These are phyloP conservation scores for Solanum infundibuliforme DNA, from an alignment of 257 asterid species.

Conservation along the genomic window DNA sequence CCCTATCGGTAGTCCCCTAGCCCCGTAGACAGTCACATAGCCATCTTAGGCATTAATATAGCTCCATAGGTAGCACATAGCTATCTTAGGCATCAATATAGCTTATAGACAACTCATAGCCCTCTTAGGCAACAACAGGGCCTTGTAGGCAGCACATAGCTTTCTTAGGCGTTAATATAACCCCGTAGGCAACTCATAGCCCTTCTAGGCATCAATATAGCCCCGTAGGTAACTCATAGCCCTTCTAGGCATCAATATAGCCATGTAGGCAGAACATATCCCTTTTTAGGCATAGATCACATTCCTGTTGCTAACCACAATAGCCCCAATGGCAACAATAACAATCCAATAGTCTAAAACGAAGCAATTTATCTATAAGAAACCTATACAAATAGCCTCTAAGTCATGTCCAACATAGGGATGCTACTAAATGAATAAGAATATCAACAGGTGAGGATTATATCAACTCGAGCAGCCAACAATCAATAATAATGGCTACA, in stretches of 20 bases:
- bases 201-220: not conserved
- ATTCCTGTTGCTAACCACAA: not conserved
- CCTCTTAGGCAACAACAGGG: no score
- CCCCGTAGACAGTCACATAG: not conserved
- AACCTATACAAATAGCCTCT: not conserved
- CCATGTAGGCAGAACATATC: not conserved
- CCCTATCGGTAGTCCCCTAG: not conserved
- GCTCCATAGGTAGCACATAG: accelerated
- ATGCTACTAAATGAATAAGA: not conserved
- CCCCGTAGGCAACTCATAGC: not conserved
- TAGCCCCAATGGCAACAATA: not conserved
- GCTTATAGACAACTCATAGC: no score
- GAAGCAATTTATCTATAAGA: no score
- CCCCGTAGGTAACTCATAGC: not conserved
- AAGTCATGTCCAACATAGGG: not conserved
- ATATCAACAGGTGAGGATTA: not conserved
- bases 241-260: not conserved
- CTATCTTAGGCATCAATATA: not conserved
- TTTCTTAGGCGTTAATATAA: not conserved
- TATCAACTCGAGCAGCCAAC: not conserved
- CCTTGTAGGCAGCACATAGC: no score
- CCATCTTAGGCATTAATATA: not conserved
- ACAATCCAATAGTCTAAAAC: not conserved
- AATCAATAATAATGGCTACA: not conserved
- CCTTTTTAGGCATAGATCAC: not conserved